These are phyloP conservation scores for Starmerella sp. DNA, from an alignment of 805 yeast genomes.

Conservation along the genomic window DNA sequence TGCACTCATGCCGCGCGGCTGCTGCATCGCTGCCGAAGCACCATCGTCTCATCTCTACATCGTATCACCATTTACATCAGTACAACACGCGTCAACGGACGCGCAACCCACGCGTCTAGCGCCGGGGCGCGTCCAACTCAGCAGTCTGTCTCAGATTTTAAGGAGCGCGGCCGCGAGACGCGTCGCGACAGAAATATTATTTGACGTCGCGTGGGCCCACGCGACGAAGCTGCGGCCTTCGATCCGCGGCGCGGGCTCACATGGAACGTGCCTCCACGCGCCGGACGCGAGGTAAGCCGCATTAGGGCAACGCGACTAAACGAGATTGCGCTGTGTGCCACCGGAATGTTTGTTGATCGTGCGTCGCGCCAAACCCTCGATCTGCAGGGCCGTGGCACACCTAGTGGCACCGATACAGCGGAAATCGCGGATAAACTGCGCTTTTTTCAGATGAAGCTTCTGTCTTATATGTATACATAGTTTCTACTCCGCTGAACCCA, in stretches of 20 bases:
- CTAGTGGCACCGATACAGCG: neutral
- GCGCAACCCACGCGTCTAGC: no score
- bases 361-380: neutral
- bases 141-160: no score
- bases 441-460: no score
- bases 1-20: no score
- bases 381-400: neutral
- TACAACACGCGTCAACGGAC: no score
- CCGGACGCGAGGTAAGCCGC: neutral
- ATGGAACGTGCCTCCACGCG: neutral
- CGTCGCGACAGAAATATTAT: neutral
- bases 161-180: neutral
- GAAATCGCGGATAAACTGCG: neutral
- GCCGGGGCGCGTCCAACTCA: no score
- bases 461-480: no score
- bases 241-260: neutral
- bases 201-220: neutral
- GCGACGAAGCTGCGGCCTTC: neutral
- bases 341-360: neutral
- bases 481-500: no score
- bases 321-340: neutral
- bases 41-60: no score
- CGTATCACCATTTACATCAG: no score
- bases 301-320: neutral
- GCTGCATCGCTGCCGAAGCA: no score